Base-by-base conservation (phyloP, 176 grass and related monocot species). In the Hordeum marinum region DNA sequence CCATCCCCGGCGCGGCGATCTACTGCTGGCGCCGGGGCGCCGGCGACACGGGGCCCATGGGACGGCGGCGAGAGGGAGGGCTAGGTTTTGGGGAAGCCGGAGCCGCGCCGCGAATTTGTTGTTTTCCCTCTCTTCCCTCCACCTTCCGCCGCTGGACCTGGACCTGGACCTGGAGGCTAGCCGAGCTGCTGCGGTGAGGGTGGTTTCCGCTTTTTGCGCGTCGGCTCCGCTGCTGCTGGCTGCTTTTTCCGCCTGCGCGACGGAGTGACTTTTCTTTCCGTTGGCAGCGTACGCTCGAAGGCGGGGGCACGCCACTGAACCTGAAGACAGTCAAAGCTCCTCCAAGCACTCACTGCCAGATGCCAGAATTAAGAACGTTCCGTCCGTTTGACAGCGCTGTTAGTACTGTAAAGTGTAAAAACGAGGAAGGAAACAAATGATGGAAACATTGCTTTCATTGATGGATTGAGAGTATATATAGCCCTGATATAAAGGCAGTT, bases 161-260 rank as follows among this genome's bases (percentile, higher is more conserved):
- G 48, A 52, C 54, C 70, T 81, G 63, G 89, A 83, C 48, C 48
- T 52, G 48, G 48, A 52, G 46, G 14, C 15, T 17, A 50, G 58
- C 57, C 62, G 48, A 41, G 82, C 68, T 65, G 70, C 70, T 6
- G 88, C 23, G 69, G 20, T 42, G 68, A 20, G 54, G 87, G 71
- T 75, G 69, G 52, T 63, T 82, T 90, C 50, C 71, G 81, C 83
- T 82, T 93, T 88, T 87, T 82, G 82, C 91, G 83, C 87, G 29
- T 29, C 29, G 29, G 29, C 83, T 83, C 75, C 79, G 77, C 63
- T 26, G 41, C n/a, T 23, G 24, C 20, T 82, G 60, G 60, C 70
- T 75, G 72, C 57, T 34, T 77, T 84, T 87, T 31, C 21, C 25
- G 18, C 25, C 73, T 67, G 67, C 50, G 58, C 9, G 43, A 29